Evolutionary conservation across 2,329 filamentous ascomycete species (phyloP).

Genomic region (Sporothrix brunneoviolacea): DNA sequence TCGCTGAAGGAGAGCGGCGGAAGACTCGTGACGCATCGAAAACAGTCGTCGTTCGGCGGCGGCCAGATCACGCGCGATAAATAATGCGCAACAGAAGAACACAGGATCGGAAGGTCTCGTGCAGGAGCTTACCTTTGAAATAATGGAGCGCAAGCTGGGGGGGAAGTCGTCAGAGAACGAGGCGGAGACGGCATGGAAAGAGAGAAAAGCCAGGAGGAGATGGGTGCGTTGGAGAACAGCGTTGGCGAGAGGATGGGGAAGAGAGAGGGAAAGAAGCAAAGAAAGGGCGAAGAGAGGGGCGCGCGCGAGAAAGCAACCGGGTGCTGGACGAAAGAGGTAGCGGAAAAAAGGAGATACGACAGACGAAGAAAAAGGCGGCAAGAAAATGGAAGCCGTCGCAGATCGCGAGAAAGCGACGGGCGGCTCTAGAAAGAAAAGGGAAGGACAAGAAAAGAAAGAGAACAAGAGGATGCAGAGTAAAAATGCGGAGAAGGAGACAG

Average conservation of each 20-base stretch:
- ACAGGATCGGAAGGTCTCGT: not conserved
- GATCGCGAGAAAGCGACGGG: not conserved
- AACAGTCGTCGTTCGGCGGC: too few species aligned
- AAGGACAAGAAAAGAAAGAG: not conserved
- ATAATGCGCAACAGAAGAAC: not conserved
- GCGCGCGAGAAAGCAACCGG: not conserved
- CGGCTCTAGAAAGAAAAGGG: not conserved
- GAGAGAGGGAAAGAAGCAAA: not conserved
- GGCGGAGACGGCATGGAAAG: not conserved
- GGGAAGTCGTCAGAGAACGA: not conserved
- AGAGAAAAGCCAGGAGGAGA: slow-evolving; percentile 11
- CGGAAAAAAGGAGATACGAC: not conserved
- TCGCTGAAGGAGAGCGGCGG: too few species aligned
- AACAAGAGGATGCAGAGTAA: not conserved
- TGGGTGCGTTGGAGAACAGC: too few species aligned
- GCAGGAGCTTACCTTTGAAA: not conserved
- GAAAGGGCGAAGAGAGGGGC: not conserved
- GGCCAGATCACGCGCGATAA: not conserved
- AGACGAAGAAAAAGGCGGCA: not conserved
- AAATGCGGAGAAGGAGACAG: not conserved
- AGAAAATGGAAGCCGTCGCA: slow-evolving; percentile 3
- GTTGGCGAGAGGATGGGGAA: not conserved
- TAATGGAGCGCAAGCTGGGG: too few species aligned
- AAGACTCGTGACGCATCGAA: too few species aligned
- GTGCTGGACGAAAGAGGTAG: slow-evolving; percentile 4